Evolutionary conservation across 768 basidiomycete species (phyloP), one percentile per base, ranked within the genome.

Genomic region (Phanerochaete carnosa): DNA sequence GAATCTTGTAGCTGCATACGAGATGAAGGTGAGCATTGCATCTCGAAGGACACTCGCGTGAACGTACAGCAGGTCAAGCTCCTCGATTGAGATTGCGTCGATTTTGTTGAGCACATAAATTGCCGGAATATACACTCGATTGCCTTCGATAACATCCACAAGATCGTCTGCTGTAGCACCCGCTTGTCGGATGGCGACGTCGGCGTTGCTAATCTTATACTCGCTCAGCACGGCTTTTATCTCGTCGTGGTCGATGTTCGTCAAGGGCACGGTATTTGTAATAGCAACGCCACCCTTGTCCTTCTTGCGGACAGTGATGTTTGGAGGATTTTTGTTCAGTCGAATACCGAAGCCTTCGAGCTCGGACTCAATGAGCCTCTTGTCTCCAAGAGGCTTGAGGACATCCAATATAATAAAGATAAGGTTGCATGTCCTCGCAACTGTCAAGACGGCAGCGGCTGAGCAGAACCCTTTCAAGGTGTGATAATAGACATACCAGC

Each of bases 351-450:
- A 98, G n/a, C 95, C 94, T 80, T 99, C 97, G 61, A 99, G 77
- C 73, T 99, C 97, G 33, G 80, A 69, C 75, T 98, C 94, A 60
- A 99, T 93, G 68, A 97, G 77, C 60, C 83, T 89, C 70, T 97
- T 94, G 79, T 98, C 96, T 26, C 90, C 92, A 19, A 98, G 84
- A n/a, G 97, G 97, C 76, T 98, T 99, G 35, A 97, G 84, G 28
- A 99, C 97, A 69, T 99, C 97, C 52, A 99, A 85, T 29, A 98
- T 92, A 73, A 99, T 98, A 75, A 98, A 98, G 62, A 99, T 98
- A 35, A 98, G 87, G 73, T 98, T 94, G 74, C 97, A 98, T 43
- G 97, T 98, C 61, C 97, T 87, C 8, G 97, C 96, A 65, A 99
- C 97, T 93, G 76, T 58, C 55, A 22, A 47, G 45, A 7, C 19